Evolutionary conservation across 495 filamentous ascomycete species (phyloP).

Genomic region (Penicillium lagena): DNA sequence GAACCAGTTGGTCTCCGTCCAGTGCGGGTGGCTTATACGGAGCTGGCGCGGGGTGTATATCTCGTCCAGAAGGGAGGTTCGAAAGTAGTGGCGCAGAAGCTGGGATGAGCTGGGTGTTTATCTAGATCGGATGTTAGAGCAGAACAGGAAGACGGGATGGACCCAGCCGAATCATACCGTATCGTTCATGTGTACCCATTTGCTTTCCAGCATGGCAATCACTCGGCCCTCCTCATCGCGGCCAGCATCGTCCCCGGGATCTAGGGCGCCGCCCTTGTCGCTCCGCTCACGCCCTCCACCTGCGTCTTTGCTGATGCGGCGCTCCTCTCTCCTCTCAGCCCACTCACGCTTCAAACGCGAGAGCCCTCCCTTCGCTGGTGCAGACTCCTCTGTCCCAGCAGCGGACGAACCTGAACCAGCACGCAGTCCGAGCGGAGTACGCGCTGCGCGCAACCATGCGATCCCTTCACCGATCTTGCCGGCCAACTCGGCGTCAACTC

Average conservation of each 20-base stretch:
- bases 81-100: constrained; percentile 60
- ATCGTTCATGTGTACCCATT: constrained; percentile 91
- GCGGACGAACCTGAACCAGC: constrained; percentile 4
- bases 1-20: constrained; percentile 48
- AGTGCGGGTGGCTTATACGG: constrained; percentile 53
- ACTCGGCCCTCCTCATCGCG: constrained; percentile 78
- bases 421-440: constrained; percentile 59
- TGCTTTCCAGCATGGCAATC: constrained; percentile 76
- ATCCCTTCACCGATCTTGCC: constrained; percentile 77
- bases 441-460: constrained; percentile 72
- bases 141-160: neutral
- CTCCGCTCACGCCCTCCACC: constrained; percentile 37
- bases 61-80: constrained; percentile 78
- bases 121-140: constrained; percentile 36
- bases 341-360: constrained; percentile 44
- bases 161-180: constrained; percentile 44
- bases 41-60: constrained; percentile 63
- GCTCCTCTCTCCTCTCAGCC: constrained; percentile 38
- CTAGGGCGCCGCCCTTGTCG: constrained; percentile 52
- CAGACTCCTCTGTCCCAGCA: constrained; percentile 6
- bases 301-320: constrained; percentile 66
- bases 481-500: constrained; percentile 76
- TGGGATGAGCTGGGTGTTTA: constrained; percentile 74
- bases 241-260: constrained; percentile 80
- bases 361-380: constrained; percentile 37